Evolutionary conservation across 352 stramenopile species (phyloP), one percentile per base, ranked within the genome.

Genomic region (Thalassiosira mediterranea): DNA sequence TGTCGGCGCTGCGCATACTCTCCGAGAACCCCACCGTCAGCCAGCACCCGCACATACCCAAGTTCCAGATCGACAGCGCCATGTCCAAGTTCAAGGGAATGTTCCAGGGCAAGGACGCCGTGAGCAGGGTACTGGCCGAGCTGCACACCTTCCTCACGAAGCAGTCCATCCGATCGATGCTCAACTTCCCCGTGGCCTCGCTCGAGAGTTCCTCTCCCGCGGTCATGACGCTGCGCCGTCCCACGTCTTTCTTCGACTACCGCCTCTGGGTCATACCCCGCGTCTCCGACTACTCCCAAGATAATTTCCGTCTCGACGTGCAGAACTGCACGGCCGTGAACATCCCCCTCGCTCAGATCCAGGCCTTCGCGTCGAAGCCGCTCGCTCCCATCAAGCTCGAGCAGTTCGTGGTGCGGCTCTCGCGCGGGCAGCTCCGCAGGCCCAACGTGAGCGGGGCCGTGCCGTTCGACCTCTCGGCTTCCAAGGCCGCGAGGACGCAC

Each of bases 401-500:
- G 37, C 84, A 80, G 7, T 94, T 88, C 54, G 83, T 94, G 21
- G 75, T 76, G 4, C 81, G 91, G 38, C 72, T 94, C 2, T 83
- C 72, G 29, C 70, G 86, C 10, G 65, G 48, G 31, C 79, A 94
- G 68, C 48, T 91, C 7, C 78, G 81, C 23, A 72, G 87, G 37
- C 60, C 79, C 26, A 72, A 81, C 49, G 82, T 94, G 32, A 87
- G 79, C 23, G 76, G 79, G 11, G 76, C 68, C 10, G 78, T 99
- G 8, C 96, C 96, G 31, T 99, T 99, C 73, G 92, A 98, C 58
- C 74, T 99, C 26, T 94, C 88, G 0, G 75, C 86, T 10, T 96
- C 97, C 32, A 95, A 83, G 88, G 54, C 94, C 77, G 40, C 95
- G 13, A 93, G 97, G 72, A 98, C 95, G 17, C 94, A 96, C 44